Evolutionary conservation across 371 early-diverging fungal species (phyloP).

Genomic region (Mucor lusitanicus): DNA sequence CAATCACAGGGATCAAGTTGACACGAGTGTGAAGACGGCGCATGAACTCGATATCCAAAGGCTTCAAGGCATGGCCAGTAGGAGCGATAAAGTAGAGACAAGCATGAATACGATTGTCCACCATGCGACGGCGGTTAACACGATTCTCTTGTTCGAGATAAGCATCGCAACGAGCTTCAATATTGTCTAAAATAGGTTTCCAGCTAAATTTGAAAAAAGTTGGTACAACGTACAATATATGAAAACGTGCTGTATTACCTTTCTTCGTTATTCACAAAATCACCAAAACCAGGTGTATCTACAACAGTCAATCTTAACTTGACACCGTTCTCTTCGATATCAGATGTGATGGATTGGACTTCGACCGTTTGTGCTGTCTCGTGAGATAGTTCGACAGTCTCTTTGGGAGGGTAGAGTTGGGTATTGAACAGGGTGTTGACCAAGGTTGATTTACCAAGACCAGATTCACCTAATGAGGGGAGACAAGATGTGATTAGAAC

Average conservation of each 20-base stretch:
- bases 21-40: constrained; percentile 90
- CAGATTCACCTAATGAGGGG: constrained; percentile 82
- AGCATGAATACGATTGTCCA: constrained; percentile 95
- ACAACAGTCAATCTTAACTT: constrained; percentile 93
- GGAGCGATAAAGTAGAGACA: constrained; percentile 98
- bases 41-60: constrained; percentile 96
- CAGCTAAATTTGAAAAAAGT: constrained; percentile 57
- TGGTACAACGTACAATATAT: no score
- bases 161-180: constrained; percentile 92
- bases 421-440: constrained; percentile 98
- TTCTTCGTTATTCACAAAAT: constrained; percentile 95
- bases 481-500: neutral
- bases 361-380: constrained; percentile 94
- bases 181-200: constrained; percentile 93
- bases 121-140: constrained; percentile 81
- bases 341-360: constrained; percentile 89
- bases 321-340: constrained; percentile 86
- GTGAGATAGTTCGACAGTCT: constrained; percentile 75
- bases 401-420: constrained; percentile 85
- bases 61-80: constrained; percentile 91
- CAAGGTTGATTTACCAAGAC: constrained; percentile 98
- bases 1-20: constrained; percentile 97
- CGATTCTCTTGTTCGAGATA: constrained; percentile 93
- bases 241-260: constrained; percentile 44
- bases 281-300: constrained; percentile 95